Evolutionary conservation across 192 early-diverging fungal species (phyloP).

Genomic region (Lunasporangiospora selenospora): DNA sequence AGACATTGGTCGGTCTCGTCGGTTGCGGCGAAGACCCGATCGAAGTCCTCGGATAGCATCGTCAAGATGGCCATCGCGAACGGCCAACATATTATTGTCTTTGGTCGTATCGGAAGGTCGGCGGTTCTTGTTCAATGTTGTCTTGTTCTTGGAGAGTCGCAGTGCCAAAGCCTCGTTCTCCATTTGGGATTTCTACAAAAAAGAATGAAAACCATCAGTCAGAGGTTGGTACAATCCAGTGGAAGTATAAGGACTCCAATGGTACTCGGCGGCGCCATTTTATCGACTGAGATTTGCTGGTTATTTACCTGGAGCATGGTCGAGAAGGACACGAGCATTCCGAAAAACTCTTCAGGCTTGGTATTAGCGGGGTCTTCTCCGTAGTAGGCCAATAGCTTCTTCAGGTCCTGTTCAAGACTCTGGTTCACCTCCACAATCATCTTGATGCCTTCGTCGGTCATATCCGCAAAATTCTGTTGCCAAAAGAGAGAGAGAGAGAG

Average conservation of each 20-base stretch:
- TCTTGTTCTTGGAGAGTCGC: conserved; percentile 12
- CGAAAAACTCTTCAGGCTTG: conserved; percentile 65
- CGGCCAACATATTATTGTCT: conserved; percentile 19
- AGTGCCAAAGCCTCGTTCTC: conserved; percentile 49
- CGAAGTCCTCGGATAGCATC: conserved; percentile 47
- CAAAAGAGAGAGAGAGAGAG: neutral
- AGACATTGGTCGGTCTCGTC: conserved; percentile 44
- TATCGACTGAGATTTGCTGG: neutral
- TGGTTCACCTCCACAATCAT: conserved; percentile 46
- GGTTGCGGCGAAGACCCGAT: conserved; percentile 36
- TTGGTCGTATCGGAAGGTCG: conserved; percentile 20
- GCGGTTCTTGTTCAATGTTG: conserved; percentile 13
- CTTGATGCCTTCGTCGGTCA: conserved; percentile 51
- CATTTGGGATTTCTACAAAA: conserved; percentile 22
- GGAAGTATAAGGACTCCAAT: neutral
- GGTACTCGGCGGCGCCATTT: too few relatives aligned
- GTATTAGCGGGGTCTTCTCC: conserved; percentile 57
- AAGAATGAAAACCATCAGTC: neutral
- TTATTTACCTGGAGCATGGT: conserved; percentile 52
- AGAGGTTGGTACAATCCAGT: neutral
- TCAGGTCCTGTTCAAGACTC: conserved; percentile 54
- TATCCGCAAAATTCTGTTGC: conserved; percentile 53
- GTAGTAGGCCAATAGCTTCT: conserved; percentile 54
- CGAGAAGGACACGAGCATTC: conserved; percentile 55
- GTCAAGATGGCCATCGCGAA: conserved; percentile 46